Evolutionary conservation across 495 filamentous ascomycete species (phyloP), one percentile per base, ranked within the genome.

Genomic region (Thermochaetoides thermophila): DNA sequence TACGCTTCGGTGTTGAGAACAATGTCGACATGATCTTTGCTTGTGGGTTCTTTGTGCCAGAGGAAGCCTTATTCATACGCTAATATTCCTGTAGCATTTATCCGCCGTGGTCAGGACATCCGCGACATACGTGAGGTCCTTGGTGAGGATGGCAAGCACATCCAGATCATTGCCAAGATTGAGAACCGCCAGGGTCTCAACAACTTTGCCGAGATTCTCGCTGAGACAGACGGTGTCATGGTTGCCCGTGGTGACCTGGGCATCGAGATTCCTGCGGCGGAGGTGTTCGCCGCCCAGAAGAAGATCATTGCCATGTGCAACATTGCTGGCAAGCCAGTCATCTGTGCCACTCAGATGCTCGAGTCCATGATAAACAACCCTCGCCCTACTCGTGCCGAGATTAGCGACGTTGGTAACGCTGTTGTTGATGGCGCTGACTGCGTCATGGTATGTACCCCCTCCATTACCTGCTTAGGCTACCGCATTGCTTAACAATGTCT

Each of bases 271-370:
- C 84, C 89, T 13, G 85, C 91, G 23, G 82, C 87, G 33, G 91
- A 97, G 71, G 89, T 97, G 34, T 97, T 96, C 64, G 78, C 92
- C 42, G 89, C 89, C 29, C 89, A 97, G 71, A 97, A 97, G 77
- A 96, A 96, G 84, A 86, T 97, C 79, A 96, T 96, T 62, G 84
- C 87, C 57, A 96, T 95, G 76, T 96, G 91, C 73, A 97, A 97
- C 70, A 79, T 95, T 52, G 87, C 86, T 47, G 89, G 91, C 56
- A 97, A 97, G 72, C 89, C 89, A 41, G 83, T 84, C 52, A 94
- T 96, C 55, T 94, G 86, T 45, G 83, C 83, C 31, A 68, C 63
- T 6, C 63, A 68, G 46, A 68, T 68, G 63, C 70, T 97, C 40
- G 89, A 97, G 72, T 92, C 84, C 45, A 97, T 97, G 89, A 96